A percentile compares a stretch with the other conserved stretches of the same genome.
Conservation (phyloP, 2,329 filamentous ascomycete species). For the Pyrenophora teres region DNA sequence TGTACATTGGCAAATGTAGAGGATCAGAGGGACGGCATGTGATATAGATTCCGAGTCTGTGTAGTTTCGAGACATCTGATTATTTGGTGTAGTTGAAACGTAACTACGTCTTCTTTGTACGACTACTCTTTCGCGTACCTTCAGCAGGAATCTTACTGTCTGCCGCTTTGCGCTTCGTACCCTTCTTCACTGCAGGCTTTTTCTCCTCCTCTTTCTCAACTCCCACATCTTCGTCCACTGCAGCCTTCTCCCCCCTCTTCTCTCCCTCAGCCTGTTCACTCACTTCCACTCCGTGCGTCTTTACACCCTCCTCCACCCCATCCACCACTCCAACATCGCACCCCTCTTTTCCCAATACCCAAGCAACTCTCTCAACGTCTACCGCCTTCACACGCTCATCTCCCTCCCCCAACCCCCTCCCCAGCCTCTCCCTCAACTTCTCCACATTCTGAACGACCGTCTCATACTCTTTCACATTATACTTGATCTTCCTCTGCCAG, state of each 20-base stretch:
- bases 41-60: too few species aligned
- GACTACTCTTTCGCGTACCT: slow-evolving; percentile 33
- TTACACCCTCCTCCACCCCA: background rate
- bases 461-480: slow-evolving; percentile 70
- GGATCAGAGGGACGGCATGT: too few species aligned
- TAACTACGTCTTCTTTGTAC: slow-evolving; percentile 25
- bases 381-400: slow-evolving; percentile 13
- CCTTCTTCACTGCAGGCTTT: slow-evolving; percentile 16
- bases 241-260: background rate
- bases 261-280: background rate
- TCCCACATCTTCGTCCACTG: background rate
- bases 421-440: slow-evolving; percentile 32
- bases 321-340: slow-evolving; percentile 7
- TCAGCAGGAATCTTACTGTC: slow-evolving; percentile 17
- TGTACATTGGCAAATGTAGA: too few species aligned
- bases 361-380: slow-evolving; percentile 24
- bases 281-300: background rate
- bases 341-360: slow-evolving; percentile 10
- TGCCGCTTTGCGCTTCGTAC: slow-evolving; percentile 32
- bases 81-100: background rate
- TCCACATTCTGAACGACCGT: slow-evolving; percentile 53
- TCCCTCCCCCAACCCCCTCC: slow-evolving; percentile 51
- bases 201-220: background rate
- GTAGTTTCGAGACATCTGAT: too few species aligned
- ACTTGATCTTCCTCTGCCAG: slow-evolving; percentile 65